A percentile compares a stretch with the other conserved stretches of the same genome.
These are phyloP conservation scores for Penicillium griseofulvum DNA, from an alignment of 2,329 filamentous ascomycete genomes.

Conservation along the genomic window DNA sequence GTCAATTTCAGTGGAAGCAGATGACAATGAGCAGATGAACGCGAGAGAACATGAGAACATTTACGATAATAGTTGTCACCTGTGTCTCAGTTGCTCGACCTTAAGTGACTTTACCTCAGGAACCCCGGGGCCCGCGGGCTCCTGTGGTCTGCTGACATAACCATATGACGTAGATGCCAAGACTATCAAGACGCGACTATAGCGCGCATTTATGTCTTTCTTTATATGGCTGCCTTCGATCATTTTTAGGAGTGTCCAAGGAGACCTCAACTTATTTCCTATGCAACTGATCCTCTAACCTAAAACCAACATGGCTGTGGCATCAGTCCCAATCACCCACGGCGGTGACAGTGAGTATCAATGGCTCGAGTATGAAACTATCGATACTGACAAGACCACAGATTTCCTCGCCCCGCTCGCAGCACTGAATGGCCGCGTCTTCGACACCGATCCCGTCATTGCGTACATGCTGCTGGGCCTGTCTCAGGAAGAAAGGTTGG, in stretches of 20 bases:
- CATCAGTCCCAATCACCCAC: slow-evolving; percentile 4
- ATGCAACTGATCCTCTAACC: not conserved
- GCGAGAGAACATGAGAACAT: not conserved
- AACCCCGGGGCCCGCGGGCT: not conserved
- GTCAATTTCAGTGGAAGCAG: not conserved
- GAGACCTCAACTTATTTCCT: not conserved
- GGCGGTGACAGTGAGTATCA: slow-evolving; percentile 1
- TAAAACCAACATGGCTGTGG: not conserved
- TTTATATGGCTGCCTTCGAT: not conserved
- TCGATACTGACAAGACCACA: slow-evolving; percentile 7
- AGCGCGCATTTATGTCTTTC: not conserved
- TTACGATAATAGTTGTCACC: not conserved
- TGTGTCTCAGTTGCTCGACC: not conserved
- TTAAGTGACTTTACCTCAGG: not conserved
- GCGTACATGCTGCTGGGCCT: slow-evolving; percentile 23
- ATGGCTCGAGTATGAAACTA: not conserved
- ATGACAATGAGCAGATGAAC: not conserved
- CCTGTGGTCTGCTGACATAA: not conserved
- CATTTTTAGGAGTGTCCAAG: not conserved
- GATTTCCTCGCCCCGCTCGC: slow-evolving; percentile 12
- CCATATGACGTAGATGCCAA: not conserved
- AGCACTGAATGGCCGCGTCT: slow-evolving; percentile 20
- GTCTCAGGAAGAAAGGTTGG: slow-evolving; percentile 16
- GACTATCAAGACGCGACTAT: not conserved
- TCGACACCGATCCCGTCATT: slow-evolving; percentile 22